Conservation (phyloP, 139 green algal species). For the Chlorella sorokiniana region DNA sequence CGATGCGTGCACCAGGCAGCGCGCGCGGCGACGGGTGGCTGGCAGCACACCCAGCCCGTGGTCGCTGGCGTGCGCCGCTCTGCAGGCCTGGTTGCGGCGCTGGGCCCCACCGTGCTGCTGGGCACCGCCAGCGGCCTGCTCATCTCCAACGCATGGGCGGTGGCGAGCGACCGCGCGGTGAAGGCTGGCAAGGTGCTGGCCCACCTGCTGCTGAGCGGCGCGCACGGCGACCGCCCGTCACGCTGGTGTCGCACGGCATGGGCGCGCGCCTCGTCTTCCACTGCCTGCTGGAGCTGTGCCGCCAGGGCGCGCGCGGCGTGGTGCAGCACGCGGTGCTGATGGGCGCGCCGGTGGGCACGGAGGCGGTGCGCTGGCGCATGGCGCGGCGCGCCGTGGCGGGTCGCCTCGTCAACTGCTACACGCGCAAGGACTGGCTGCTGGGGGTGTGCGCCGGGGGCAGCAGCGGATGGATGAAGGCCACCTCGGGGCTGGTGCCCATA, state of each 20-base stretch:
- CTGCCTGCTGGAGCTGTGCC: conserved; percentile 80
- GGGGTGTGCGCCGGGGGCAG: conserved; percentile 59
- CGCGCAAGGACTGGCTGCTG: conserved; percentile 81
- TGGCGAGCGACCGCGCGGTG: conserved; percentile 57
- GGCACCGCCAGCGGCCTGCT: conserved; percentile 41
- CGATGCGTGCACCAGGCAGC: too few relatives aligned
- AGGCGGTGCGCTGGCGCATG: conserved; percentile 55
- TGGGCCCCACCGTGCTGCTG: conserved; percentile 51
- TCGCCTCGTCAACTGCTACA: conserved; percentile 84
- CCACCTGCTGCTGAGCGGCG: conserved; percentile 61
- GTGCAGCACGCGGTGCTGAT: conserved; percentile 77
- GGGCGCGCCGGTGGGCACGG: conserved; percentile 68
- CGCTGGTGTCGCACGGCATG: conserved; percentile 54
- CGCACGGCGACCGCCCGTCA: conserved; percentile 69
- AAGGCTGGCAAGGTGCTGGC: conserved; percentile 70
- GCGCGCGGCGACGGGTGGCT: too few relatives aligned
- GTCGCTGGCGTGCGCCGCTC: not conserved
- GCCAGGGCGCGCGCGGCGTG: conserved; percentile 27
- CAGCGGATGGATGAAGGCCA: conserved; percentile 38
- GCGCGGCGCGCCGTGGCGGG: conserved; percentile 72
- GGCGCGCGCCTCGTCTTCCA: conserved; percentile 76
- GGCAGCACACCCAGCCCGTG: too few relatives aligned
- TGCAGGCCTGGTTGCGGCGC: conserved; percentile 60
- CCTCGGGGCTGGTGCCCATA: conserved; percentile 50
- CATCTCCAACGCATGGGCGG: conserved; percentile 62